phyloP scores from a whole-genome alignment of 768 basidiomycete species.

The Leccinum rimulosum region DNA sequence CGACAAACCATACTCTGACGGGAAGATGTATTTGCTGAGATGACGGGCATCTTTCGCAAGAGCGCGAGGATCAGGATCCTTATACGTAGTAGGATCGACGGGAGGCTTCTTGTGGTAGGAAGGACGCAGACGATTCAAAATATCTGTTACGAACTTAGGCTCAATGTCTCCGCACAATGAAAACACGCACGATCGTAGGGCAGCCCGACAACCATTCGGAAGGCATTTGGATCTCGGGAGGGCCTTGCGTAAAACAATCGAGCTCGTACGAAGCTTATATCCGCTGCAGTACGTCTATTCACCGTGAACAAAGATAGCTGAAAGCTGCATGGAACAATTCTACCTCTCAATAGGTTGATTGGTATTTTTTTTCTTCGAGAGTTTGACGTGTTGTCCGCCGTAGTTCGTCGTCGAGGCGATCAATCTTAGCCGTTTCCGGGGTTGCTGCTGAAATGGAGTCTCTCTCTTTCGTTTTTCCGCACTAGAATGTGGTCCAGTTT shows the following conservation, averaged over 20 bases:
- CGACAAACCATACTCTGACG: conserved; percentile 68
- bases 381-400: conserved; percentile 5
- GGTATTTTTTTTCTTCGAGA: conserved; percentile 1
- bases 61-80: conserved; percentile 45
- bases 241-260: conserved; percentile 71
- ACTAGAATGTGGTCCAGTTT: background rate
- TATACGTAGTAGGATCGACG: conserved; percentile 27
- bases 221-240: conserved; percentile 46
- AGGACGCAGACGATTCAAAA: conserved; percentile 57
- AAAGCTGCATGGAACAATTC: background rate
- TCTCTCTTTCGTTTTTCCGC: conserved; percentile 26
- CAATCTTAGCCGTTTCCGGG: conserved; percentile 30
- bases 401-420: background rate
- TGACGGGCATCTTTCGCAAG: conserved; percentile 55
- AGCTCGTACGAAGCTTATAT: conserved; percentile 50
- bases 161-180: background rate
- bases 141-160: conserved; percentile 43
- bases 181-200: conserved; percentile 58
- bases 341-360: conserved; percentile 24
- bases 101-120: conserved; percentile 37
- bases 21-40: conserved; percentile 82
- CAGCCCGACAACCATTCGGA: conserved; percentile 58
- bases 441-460: conserved; percentile 10
- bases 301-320: background rate
- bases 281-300: conserved; percentile 44